phyloP scores from a whole-genome alignment of 495 filamentous ascomycete species.

The Tuber calosporum region DNA sequence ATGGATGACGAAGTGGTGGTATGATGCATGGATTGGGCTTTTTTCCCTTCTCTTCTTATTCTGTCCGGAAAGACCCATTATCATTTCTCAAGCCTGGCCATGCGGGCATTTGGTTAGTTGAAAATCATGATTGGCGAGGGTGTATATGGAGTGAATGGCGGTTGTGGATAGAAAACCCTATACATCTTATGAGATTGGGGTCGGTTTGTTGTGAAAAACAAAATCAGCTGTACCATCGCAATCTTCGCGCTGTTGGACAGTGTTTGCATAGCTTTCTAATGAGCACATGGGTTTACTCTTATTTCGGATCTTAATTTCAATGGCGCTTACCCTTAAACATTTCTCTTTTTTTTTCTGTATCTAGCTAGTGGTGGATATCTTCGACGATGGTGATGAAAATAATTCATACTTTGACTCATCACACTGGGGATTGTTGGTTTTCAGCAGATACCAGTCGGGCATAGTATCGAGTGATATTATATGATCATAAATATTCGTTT shows the following conservation, averaged over 20 bases:
- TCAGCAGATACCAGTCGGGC: background rate
- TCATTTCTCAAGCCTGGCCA: slow-evolving; percentile 38
- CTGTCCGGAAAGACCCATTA: slow-evolving; percentile 26
- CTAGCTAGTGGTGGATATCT: slow-evolving; percentile 1
- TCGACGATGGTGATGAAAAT: background rate
- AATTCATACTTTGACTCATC: background rate
- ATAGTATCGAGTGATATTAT: background rate
- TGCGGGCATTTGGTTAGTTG: slow-evolving; percentile 38
- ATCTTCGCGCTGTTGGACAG: background rate
- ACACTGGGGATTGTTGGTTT: background rate
- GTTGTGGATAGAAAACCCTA: background rate
- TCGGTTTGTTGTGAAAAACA: slow-evolving; percentile 1
- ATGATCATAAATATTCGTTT: background rate
- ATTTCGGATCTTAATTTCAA: slow-evolving; percentile 1
- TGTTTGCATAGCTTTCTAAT: slow-evolving; percentile 5
- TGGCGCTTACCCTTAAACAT: background rate
- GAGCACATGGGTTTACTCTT: slow-evolving; percentile 6
- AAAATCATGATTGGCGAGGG: slow-evolving; percentile 28
- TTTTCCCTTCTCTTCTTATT: slow-evolving; percentile 27
- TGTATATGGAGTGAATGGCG: slow-evolving; percentile 6
- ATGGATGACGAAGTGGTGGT: slow-evolving; percentile 18
- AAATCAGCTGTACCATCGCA: background rate
- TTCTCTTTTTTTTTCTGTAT: background rate
- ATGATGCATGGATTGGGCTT: slow-evolving; percentile 14
- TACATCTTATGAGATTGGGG: slow-evolving; percentile 6